Evolutionary conservation across 2,329 filamentous ascomycete species (phyloP).

Genomic region (Phaeosphaeriaceae sp.): DNA sequence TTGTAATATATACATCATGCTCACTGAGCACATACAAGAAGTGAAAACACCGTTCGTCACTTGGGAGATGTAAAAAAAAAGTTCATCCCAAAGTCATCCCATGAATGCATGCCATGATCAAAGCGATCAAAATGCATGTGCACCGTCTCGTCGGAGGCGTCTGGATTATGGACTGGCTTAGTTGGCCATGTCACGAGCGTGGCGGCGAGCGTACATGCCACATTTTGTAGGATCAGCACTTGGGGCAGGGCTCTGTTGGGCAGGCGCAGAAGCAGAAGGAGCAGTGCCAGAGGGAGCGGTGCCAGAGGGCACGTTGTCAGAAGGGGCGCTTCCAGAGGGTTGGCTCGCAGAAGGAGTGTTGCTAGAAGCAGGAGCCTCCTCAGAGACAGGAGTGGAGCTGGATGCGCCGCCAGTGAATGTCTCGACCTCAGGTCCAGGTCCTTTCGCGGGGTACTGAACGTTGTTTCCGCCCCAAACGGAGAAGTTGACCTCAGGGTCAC

Average conservation of each 20-base stretch:
- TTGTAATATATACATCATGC: background rate
- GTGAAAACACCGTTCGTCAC: background rate
- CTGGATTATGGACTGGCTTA: background rate
- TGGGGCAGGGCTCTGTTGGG: background rate
- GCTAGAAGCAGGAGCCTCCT: background rate
- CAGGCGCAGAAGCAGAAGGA: background rate
- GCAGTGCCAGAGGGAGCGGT: background rate
- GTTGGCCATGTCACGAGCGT: constrained; percentile 1
- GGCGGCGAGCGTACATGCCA: constrained; percentile 1
- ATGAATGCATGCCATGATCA: background rate
- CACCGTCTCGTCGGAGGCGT: background rate
- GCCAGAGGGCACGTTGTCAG: background rate
- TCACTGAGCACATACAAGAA: constrained; percentile 9
- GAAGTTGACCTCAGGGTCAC: constrained; percentile 33
- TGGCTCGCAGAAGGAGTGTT: background rate
- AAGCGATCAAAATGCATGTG: background rate
- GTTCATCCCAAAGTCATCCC: background rate
- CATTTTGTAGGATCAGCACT: background rate
- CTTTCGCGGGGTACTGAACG: constrained; percentile 18
- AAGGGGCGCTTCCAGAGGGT: background rate
- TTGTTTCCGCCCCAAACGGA: constrained; percentile 35
- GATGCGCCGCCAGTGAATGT: constrained; percentile 2
- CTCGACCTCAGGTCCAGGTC: constrained; percentile 24
- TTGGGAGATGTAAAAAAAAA: background rate
- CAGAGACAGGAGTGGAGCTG: background rate